A percentile compares a stretch with the other conserved stretches of the same genome.
Conservation (phyloP, 306 rosid genomes). For the Alnus rubra region DNA sequence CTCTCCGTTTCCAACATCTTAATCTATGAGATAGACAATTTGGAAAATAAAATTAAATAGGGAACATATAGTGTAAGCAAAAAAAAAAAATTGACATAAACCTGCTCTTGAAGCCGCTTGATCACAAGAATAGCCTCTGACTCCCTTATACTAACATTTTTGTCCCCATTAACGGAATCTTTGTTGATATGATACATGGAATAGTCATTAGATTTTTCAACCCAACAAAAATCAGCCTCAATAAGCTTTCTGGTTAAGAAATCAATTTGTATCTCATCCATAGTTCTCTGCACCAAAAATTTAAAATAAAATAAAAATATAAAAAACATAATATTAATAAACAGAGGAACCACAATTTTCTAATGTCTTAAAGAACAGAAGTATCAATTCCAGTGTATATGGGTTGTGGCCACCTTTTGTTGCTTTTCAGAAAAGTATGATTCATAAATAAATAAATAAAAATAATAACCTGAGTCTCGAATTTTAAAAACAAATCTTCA, state of each 20-base stretch:
- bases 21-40: slow-evolving; percentile 52
- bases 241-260: slow-evolving; percentile 57
- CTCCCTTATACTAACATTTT: slow-evolving; percentile 48
- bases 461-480: slow-evolving; percentile 64
- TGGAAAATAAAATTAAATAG: slow-evolving; percentile 11
- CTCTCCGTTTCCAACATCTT: slow-evolving; percentile 73
- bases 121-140: slow-evolving; percentile 74
- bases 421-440: not conserved
- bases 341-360: not conserved
- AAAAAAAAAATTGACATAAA: slow-evolving; percentile 17
- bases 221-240: slow-evolving; percentile 38
- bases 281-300: slow-evolving; percentile 58
- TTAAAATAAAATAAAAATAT: not conserved
- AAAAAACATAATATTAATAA: not conserved
- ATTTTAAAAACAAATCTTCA: slow-evolving; percentile 65
- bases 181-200: slow-evolving; percentile 29
- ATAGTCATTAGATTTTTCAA: slow-evolving; percentile 32
- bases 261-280: slow-evolving; percentile 66
- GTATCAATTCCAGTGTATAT: not conserved
- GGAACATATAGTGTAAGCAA: not conserved
- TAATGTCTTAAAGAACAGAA: not conserved
- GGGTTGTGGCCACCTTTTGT: not conserved
- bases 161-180: slow-evolving; percentile 44
- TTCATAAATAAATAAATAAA: not conserved
- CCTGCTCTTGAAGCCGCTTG: slow-evolving; percentile 91